phyloP scores from a whole-genome alignment of 1,284 basidiomycete genomes.

The Lentinus polychrous region DNA sequence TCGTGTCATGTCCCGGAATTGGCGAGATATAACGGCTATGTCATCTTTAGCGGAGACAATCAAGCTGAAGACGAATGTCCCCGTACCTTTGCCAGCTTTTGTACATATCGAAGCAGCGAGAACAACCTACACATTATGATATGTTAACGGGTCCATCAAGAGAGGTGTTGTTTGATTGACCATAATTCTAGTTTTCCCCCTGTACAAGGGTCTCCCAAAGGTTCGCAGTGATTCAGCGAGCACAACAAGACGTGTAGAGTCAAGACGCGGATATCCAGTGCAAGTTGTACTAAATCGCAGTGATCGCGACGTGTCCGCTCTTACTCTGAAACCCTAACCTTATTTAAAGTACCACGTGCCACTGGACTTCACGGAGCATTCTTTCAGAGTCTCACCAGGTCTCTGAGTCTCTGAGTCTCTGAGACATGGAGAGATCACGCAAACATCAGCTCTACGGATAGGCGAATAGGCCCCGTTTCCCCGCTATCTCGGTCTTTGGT shows the following conservation, averaged over 20 bases:
- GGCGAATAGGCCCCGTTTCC: too few species aligned
- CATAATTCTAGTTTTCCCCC: not conserved
- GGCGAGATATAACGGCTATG: constrained; percentile 90
- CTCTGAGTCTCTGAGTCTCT: too few species aligned
- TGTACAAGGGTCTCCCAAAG: not conserved
- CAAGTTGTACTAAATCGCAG: too few species aligned
- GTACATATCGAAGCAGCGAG: constrained; percentile 92
- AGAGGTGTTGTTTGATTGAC: not conserved
- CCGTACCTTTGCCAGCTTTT: constrained; percentile 81
- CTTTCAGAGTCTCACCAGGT: too few species aligned
- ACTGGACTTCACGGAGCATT: too few species aligned
- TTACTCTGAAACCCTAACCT: constrained; percentile 1
- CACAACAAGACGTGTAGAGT: not conserved
- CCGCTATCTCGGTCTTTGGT: too few species aligned
- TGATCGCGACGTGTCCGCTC: constrained; percentile 4
- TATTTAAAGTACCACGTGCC: too few species aligned
- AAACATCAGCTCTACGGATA: too few species aligned
- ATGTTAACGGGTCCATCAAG: not conserved
- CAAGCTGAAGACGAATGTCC: not conserved
- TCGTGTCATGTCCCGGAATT: constrained; percentile 91
- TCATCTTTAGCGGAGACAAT: not conserved
- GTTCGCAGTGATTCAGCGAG: too few species aligned
- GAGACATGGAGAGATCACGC: too few species aligned
- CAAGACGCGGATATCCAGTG: not conserved
- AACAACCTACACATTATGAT: constrained; percentile 58